These are phyloP conservation scores for Saxophila tyrrhenica DNA, from an alignment of 495 filamentous ascomycete genomes.

Conservation along the genomic window DNA sequence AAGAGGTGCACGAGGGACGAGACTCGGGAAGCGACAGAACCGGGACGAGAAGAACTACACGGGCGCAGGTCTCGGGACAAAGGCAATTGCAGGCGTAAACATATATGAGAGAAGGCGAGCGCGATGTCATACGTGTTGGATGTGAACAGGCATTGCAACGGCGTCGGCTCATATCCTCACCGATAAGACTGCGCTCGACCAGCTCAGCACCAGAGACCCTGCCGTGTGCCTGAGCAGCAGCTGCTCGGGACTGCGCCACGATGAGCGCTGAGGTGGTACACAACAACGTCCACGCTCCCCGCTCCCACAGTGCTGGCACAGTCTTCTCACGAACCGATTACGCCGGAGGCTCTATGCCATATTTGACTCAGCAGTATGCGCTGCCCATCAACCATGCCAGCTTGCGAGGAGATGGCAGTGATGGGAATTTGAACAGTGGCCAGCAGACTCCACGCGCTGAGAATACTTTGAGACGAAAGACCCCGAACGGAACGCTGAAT, in stretches of 20 bases:
- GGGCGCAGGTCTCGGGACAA: neutral
- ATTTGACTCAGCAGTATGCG: slow-evolving; percentile 30
- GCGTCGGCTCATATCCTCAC: slow-evolving; percentile 26
- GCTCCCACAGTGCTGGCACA: neutral
- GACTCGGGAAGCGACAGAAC: neutral
- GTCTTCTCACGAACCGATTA: neutral
- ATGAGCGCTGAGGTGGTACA: slow-evolving; percentile 12
- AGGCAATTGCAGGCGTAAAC: neutral
- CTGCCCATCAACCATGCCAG: slow-evolving; percentile 26
- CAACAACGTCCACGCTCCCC: neutral
- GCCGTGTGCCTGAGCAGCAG: slow-evolving; percentile 4
- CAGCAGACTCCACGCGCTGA: slow-evolving; percentile 39
- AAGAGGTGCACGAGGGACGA: neutral
- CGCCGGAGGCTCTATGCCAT: slow-evolving; percentile 12
- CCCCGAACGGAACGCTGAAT: slow-evolving; percentile 83
- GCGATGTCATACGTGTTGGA: slow-evolving; percentile 19
- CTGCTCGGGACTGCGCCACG: slow-evolving; percentile 3
- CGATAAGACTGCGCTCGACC: slow-evolving; percentile 9
- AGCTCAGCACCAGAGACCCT: slow-evolving; percentile 9
- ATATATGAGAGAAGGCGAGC: neutral
- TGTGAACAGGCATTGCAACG: slow-evolving; percentile 28
- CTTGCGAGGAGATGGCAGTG: neutral
- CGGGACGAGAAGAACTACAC: neutral
- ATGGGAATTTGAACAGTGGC: slow-evolving; percentile 11
- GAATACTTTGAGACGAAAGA: slow-evolving; percentile 83